Conservation (phyloP, 495 filamentous ascomycete species). For the Hyaloscypha hepaticicola region DNA sequence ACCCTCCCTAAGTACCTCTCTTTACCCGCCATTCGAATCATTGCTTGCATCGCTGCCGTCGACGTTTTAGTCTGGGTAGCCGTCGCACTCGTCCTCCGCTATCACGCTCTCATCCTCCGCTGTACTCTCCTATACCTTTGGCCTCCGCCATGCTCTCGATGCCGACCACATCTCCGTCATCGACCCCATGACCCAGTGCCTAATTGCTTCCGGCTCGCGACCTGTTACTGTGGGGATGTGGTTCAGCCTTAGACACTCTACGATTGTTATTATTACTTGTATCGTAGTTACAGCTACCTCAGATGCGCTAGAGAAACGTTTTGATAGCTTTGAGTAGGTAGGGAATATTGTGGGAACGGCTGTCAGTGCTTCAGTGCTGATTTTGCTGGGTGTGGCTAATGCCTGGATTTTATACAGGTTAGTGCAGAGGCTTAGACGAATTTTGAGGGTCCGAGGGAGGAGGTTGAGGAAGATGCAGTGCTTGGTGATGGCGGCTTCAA, state of each 20-base stretch:
- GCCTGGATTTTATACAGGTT: constrained; percentile 79
- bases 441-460: constrained; percentile 49
- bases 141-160: constrained; percentile 90
- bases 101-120: constrained; percentile 61
- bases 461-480: constrained; percentile 16
- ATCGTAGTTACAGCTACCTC: constrained; percentile 88
- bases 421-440: constrained; percentile 60
- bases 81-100: constrained; percentile 63
- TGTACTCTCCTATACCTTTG: constrained; percentile 83
- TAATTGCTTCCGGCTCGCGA: constrained; percentile 79
- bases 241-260: constrained; percentile 91
- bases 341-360: constrained; percentile 85
- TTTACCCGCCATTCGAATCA: constrained; percentile 63
- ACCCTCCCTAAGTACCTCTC: constrained; percentile 45
- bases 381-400: constrained; percentile 79
- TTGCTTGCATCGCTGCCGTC: constrained; percentile 58
- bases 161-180: constrained; percentile 97
- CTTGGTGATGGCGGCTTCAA: constrained; percentile 45
- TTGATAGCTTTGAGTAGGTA: constrained; percentile 74
- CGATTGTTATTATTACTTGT: constrained; percentile 89
- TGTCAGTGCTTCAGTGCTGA: constrained; percentile 77
- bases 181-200: constrained; percentile 87
- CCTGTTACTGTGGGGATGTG: constrained; percentile 94
- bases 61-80: constrained; percentile 75
- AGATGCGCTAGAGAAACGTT: constrained; percentile 72